These are phyloP conservation scores for Chaetothyriales sp. DNA, from an alignment of 2,329 filamentous ascomycete genomes.

Conservation along the genomic window DNA sequence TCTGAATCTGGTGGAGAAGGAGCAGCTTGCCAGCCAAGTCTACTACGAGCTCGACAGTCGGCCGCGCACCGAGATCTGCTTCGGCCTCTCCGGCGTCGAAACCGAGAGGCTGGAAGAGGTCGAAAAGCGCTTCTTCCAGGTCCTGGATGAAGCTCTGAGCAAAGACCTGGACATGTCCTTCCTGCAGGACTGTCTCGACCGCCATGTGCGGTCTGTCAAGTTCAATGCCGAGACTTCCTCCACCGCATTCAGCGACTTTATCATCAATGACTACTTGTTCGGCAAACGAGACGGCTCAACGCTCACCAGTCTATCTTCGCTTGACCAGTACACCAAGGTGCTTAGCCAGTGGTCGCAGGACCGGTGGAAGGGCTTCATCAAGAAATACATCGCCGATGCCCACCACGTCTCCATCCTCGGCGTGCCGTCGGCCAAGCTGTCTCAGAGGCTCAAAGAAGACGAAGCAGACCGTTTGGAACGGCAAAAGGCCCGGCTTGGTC, in stretches of 20 bases:
- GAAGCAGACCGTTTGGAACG: conserved; percentile 67
- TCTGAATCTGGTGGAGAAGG: conserved; percentile 82
- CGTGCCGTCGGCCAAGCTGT: conserved; percentile 66
- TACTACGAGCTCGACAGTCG: conserved; percentile 66
- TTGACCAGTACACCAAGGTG: conserved; percentile 44
- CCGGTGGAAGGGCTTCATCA: conserved; percentile 71
- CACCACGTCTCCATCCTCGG: conserved; percentile 79
- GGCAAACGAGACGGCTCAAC: conserved; percentile 73
- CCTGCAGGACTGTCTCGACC: conserved; percentile 70
- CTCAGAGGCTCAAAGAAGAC: conserved; percentile 65
- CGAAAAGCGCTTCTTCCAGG: conserved; percentile 69
- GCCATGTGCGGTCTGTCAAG: conserved; percentile 68
- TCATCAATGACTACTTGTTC: conserved; percentile 88
- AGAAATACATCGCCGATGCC: conserved; percentile 72
- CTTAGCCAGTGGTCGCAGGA: conserved; percentile 68
- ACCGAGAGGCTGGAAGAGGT: conserved; percentile 74
- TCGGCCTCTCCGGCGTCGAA: conserved; percentile 73
- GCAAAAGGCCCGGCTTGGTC: conserved; percentile 64
- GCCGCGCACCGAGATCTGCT: conserved; percentile 70
- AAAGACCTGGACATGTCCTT: conserved; percentile 83
- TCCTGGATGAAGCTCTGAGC: conserved; percentile 66
- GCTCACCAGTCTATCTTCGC: conserved; percentile 43
- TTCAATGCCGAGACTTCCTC: conserved; percentile 71
- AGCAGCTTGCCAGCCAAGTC: conserved; percentile 79
- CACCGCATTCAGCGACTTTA: conserved; percentile 66